Conservation (phyloP, 495 filamentous ascomycete species). For the Paragyromitra xinjiangensis region DNA sequence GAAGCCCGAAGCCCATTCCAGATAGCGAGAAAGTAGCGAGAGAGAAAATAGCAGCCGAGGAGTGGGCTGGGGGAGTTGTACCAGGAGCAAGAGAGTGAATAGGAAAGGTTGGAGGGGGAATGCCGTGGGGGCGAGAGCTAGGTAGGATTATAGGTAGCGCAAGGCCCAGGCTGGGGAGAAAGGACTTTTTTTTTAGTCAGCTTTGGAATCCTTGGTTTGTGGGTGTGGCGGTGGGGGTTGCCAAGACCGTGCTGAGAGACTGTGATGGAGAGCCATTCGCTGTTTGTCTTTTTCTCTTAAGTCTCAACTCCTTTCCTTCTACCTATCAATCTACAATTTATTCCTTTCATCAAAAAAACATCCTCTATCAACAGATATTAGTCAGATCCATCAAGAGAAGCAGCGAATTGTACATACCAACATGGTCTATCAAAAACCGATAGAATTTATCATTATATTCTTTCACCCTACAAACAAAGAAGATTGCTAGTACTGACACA, state of each 20-base stretch:
- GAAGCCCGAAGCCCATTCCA: slow-evolving; percentile 27
- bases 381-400: too few species aligned
- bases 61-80: background rate
- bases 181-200: slow-evolving; percentile 35
- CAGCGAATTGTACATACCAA: too few species aligned
- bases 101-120: slow-evolving; percentile 17
- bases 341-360: too few species aligned
- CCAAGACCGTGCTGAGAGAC: slow-evolving; percentile 23
- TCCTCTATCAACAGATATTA: too few species aligned
- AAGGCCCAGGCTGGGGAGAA: background rate
- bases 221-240: background rate
- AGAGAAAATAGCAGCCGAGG: background rate
- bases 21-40: background rate
- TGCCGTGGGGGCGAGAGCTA: slow-evolving; percentile 34
- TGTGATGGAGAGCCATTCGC: slow-evolving; percentile 7
- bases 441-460: too few species aligned
- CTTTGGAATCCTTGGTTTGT: slow-evolving; percentile 11
- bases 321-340: background rate
- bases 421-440: too few species aligned
- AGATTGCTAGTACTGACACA: too few species aligned
- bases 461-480: too few species aligned
- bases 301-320: too few species aligned
- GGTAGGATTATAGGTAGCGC: background rate
- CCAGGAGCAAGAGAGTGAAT: background rate
- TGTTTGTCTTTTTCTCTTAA: too few species aligned